phyloP scores from a whole-genome alignment of 2,329 filamentous ascomycete species.

The Coniochaeta sp. region DNA sequence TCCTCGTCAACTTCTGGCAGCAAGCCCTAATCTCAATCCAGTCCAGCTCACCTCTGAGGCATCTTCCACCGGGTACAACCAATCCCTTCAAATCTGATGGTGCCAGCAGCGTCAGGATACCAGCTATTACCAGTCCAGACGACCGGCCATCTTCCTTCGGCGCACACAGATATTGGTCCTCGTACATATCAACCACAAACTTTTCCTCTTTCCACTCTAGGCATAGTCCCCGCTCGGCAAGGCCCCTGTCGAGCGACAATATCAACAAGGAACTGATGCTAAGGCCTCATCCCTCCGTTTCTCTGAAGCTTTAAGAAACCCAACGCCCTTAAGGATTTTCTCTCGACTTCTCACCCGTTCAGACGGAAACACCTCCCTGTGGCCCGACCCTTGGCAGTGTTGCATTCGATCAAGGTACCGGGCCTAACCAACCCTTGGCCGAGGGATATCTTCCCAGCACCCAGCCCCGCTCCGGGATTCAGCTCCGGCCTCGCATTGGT shows the following conservation, averaged over 20 bases:
- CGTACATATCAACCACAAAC: background rate
- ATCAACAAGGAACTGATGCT: background rate
- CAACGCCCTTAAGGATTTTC: background rate
- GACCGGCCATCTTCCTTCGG: too few relatives aligned
- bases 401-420: background rate
- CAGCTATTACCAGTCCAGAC: too few relatives aligned
- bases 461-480: background rate
- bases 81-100: background rate
- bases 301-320: background rate
- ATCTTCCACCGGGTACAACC: background rate
- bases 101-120: background rate
- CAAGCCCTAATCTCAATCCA: background rate
- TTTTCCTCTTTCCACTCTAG: background rate
- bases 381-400: background rate
- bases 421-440: background rate
- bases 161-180: too few relatives aligned
- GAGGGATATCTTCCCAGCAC: constrained; percentile 1
- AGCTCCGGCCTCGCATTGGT: constrained; percentile 2
- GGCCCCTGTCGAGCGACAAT: background rate
- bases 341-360: background rate
- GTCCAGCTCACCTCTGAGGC: background rate
- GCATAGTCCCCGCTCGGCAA: background rate
- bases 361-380: background rate
- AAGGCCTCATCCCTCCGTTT: background rate
- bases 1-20: background rate